Evolutionary conservation across 2,329 filamentous ascomycete genomes (phyloP).

Genomic region (Fusarium mangiferae): DNA sequence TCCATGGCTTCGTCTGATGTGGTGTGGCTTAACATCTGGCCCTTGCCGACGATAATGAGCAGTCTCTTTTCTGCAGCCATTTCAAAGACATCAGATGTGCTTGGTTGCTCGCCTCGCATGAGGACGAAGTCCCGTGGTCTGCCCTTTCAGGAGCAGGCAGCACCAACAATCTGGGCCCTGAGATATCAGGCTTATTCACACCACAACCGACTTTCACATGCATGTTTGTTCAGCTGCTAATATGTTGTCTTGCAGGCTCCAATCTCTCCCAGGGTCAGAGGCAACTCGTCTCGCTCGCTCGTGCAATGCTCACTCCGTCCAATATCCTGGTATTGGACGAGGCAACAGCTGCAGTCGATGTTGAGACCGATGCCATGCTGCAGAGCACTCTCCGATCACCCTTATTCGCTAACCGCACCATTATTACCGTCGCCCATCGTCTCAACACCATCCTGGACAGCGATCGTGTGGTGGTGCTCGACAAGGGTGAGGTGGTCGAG

Average conservation of each 20-base stretch:
- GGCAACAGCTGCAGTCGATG: conserved; percentile 82
- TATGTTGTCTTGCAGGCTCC: conserved; percentile 68
- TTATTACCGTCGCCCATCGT: conserved; percentile 97
- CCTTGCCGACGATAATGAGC: conserved; percentile 21
- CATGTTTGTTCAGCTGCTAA: conserved; percentile 32
- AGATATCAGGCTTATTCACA: background rate
- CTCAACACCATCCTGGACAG: conserved; percentile 95
- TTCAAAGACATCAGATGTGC: conserved; percentile 28
- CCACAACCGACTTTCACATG: conserved; percentile 15
- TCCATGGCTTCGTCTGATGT: conserved; percentile 21
- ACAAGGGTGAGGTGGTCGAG: conserved; percentile 89
- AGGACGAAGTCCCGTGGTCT: conserved; percentile 47
- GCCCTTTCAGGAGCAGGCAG: conserved; percentile 14
- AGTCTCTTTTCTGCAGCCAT: conserved; percentile 27
- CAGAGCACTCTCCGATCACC: conserved; percentile 71
- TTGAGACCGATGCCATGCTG: conserved; percentile 74
- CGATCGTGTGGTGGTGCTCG: conserved; percentile 92
- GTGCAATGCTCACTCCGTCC: conserved; percentile 91
- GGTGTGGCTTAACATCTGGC: conserved; percentile 13
- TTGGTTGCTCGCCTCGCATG: conserved; percentile 52
- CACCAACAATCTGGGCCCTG: conserved; percentile 4
- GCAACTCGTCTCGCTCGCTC: conserved; percentile 91
- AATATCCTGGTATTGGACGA: conserved; percentile 98
- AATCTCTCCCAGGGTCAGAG: conserved; percentile 96
- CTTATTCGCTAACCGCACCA: conserved; percentile 88